Percentiles rank a stretch among this genome's conserved stretches.
phyloP scores from a whole-genome alignment of 2,329 filamentous ascomycete species.

The Pestalotiopsis sp. region DNA sequence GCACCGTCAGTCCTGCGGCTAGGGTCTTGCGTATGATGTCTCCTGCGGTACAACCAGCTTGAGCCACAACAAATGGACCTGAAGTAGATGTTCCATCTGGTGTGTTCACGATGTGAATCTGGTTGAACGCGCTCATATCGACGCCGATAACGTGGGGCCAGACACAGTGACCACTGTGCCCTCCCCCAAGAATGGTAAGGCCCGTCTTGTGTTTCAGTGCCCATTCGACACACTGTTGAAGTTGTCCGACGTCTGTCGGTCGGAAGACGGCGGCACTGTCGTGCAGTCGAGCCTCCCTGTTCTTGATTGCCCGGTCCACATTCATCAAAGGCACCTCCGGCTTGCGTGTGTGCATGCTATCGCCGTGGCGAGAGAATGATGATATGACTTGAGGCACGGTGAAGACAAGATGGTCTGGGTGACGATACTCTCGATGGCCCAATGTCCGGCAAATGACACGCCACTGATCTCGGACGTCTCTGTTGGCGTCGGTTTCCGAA shows the following conservation, averaged over 20 bases:
- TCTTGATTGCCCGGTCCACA: constrained; percentile 35
- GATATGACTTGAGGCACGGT: constrained; percentile 39
- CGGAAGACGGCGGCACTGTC: constrained; percentile 45
- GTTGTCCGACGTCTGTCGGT: constrained; percentile 48
- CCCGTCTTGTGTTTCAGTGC: constrained; percentile 46
- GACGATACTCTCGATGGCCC: constrained; percentile 38
- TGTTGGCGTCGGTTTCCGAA: constrained; percentile 31
- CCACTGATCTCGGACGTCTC: constrained; percentile 43
- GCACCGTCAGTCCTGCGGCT: constrained; percentile 53
- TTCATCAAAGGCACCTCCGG: not conserved
- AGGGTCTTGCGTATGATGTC: constrained; percentile 54
- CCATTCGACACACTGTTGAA: constrained; percentile 61
- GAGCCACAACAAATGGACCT: constrained; percentile 48
- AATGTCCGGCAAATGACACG: constrained; percentile 53
- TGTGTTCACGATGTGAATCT: constrained; percentile 44
- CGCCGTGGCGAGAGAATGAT: constrained; percentile 5
- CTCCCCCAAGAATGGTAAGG: constrained; percentile 57
- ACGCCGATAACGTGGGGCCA: constrained; percentile 54
- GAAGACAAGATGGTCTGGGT: constrained; percentile 47
- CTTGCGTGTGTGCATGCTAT: not conserved
- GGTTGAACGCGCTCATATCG: constrained; percentile 60
- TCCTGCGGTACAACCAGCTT: constrained; percentile 57
- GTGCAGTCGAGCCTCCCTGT: constrained; percentile 48
- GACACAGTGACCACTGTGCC: constrained; percentile 63
- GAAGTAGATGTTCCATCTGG: constrained; percentile 18